Conservation (phyloP, 176 grass and related monocot species). For the barley (Hordeum vulgare) region MorexV3_pseudomolecules_assembly NC_058523.1:18722419-18722918, state of each 20-base stretch:
- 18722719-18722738: not conserved
- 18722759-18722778: not conserved
- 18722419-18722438: not conserved
- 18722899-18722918: no score
- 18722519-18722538: not conserved
- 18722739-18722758: not conserved
- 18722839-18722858: constrained; percentile 35
- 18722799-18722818: not conserved
- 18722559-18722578: not conserved
- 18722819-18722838: constrained; percentile 8
- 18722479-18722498: not conserved
- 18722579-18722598: not conserved
- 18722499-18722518: not conserved
- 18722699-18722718: not conserved
- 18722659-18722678: not conserved
- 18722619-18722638: not conserved
- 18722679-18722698: not conserved
- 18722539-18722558: not conserved
- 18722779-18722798: constrained; percentile 24
- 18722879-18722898: constrained; percentile 6
- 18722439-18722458: not conserved
- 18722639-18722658: not conserved
- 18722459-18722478: constrained; percentile 10
- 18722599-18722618: not conserved
- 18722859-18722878: constrained; percentile 31